Percentiles rank a stretch among this genome's conserved stretches.
These are phyloP conservation scores for Fistulina hepatica DNA, from an alignment of 1,284 basidiomycete genomes.

Conservation along the genomic window DNA sequence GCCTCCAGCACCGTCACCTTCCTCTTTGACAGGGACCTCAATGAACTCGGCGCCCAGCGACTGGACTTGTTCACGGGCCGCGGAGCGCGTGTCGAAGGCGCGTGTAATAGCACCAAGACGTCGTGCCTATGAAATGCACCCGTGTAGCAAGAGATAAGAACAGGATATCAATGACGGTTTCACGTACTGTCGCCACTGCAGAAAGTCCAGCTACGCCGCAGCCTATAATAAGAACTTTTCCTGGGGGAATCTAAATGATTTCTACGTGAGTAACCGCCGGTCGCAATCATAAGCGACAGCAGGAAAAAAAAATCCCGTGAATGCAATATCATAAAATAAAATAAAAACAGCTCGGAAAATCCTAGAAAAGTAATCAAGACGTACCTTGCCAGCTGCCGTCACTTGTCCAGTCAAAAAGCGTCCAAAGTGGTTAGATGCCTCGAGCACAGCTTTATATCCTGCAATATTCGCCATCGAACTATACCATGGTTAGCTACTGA, in stretches of 20 bases:
- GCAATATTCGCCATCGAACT: constrained; percentile 88
- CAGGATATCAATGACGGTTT: too few species aligned
- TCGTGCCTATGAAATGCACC: constrained; percentile 46
- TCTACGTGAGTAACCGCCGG: background rate
- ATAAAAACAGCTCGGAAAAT: background rate
- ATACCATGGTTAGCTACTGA: background rate
- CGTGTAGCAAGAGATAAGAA: too few species aligned
- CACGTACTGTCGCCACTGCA: constrained; percentile 66
- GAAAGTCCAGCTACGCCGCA: constrained; percentile 79
- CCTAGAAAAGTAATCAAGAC: constrained; percentile 7
- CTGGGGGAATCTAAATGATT: constrained; percentile 58
- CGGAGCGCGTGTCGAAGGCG: constrained; percentile 76
- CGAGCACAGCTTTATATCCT: constrained; percentile 79
- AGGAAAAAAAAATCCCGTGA: too few species aligned
- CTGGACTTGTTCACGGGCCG: constrained; percentile 76
- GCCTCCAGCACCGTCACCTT: constrained; percentile 69
- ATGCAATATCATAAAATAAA: too few species aligned
- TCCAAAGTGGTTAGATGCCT: constrained; percentile 80
- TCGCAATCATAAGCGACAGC: constrained; percentile 1
- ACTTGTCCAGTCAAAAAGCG: constrained; percentile 82
- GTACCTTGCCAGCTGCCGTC: constrained; percentile 69
- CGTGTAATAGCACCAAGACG: constrained; percentile 78
- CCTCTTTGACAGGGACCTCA: constrained; percentile 67
- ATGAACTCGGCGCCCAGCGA: constrained; percentile 80
- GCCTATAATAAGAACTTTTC: constrained; percentile 78